Evolutionary conservation across 1,284 basidiomycete genomes (phyloP).

Genomic region (Heterobasidion occidentale): DNA sequence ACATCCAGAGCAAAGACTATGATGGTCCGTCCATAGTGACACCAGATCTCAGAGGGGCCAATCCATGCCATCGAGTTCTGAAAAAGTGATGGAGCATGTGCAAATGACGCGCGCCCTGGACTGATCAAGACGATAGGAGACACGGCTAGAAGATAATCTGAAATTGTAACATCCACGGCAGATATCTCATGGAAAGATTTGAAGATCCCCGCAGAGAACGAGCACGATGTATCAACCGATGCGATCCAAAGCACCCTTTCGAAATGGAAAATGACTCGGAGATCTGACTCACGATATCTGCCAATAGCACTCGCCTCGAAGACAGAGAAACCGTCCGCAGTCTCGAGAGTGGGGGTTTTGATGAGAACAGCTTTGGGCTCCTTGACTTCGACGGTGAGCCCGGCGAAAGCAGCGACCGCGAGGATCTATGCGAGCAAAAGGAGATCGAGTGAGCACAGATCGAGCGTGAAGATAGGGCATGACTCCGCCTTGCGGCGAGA

Average conservation of each 20-base stretch:
- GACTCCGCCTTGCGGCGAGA: no score
- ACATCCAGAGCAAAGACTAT: no score
- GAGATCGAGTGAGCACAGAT: neutral
- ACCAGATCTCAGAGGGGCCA: no score
- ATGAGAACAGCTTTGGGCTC: slow-evolving; percentile 55
- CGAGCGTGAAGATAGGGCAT: neutral
- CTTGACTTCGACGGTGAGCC: slow-evolving; percentile 58
- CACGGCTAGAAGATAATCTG: no score
- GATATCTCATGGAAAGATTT: no score
- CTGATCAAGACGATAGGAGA: no score
- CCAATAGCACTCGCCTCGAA: slow-evolving; percentile 80
- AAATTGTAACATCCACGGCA: no score
- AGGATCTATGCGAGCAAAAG: slow-evolving; percentile 44
- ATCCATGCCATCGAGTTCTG: no score
- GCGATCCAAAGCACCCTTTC: neutral
- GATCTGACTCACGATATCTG: slow-evolving; percentile 83
- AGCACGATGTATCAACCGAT: neutral
- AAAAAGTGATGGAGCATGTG: no score
- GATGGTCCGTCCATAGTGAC: no score
- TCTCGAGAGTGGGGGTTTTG: slow-evolving; percentile 82
- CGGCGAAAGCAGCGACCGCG: slow-evolving; percentile 66
- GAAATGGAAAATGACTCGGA: slow-evolving; percentile 13
- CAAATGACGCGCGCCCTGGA: no score
- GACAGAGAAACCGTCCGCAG: slow-evolving; percentile 72
- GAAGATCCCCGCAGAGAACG: no score